Base-by-base conservation (phyloP, 768 basidiomycete genomes). In the Galerina sulciceps region DNA sequence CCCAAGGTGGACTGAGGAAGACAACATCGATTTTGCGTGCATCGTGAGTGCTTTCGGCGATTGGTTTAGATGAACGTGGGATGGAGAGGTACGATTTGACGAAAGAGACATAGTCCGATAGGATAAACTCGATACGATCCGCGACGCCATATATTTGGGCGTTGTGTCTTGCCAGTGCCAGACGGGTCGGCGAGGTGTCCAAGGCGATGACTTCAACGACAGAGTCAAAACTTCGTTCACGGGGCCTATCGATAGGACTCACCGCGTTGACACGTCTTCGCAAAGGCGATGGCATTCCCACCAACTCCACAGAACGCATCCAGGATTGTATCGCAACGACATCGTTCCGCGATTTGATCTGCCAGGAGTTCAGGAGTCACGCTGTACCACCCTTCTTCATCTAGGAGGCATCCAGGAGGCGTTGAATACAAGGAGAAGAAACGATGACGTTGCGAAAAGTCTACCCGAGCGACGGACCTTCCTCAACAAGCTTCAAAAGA, bases 291-390 rank as follows among this genome's bases (percentile, higher is more conserved):
- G 0, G 96, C 86, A 67, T 99, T 99, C 14, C 96, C 97, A 23
- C 97, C 97, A 0, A 99, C 96, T 1, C 97, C 97, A 68, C 96
- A 98, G 71, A 99, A 99, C 0, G 95, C 93, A 69, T 99, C 97
- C 36, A 96, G 79, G 59, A 97, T 80, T 3, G 88, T 89, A 60
- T 86, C 86, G 62, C 90, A 93, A 8, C 90, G 84, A 78, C 96
- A 97, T 20, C 96, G 80, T 64, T 96, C 91, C 0, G 97, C 96
- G 44, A 98, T 98, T 70, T 94, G 95, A 59, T 85, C 74, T 8
- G 96, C 97, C n/a, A 99, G 86, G 38, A 81, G 81, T 67, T 99
- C 95, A 0, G 97, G 96, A 0, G 97, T 99, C 58, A 99, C 89
- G 60, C 91, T 94, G 74, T 91, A 99, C 96, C 96, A 98, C n/a